phyloP scores from a whole-genome alignment of 805 yeast species.

The Kurtzmaniella fragi region DNA sequence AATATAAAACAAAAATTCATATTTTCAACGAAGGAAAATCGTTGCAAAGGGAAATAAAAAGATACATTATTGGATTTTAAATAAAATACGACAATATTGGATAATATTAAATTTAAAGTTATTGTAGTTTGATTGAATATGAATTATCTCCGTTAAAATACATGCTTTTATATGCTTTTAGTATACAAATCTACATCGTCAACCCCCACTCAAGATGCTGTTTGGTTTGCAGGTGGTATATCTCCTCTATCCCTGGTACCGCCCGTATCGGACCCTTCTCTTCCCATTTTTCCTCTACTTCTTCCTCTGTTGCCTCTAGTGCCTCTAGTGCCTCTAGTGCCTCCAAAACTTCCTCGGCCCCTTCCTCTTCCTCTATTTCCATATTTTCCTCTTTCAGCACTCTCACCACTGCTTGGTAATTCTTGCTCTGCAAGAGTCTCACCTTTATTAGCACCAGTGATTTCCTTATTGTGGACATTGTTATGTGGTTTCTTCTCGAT shows the following conservation, averaged over 20 bases:
- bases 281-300: conserved; percentile 2
- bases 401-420: background rate
- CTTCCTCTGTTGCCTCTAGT: conserved; percentile 5
- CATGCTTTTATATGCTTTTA: background rate
- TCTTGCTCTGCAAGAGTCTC: background rate
- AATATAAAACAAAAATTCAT: too few relatives aligned
- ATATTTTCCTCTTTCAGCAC: conserved; percentile 3
- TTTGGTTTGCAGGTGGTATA: too few relatives aligned
- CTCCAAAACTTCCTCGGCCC: conserved; percentile 12
- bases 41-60: background rate
- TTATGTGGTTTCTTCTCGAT: too few relatives aligned
- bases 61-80: background rate
- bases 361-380: conserved; percentile 11
- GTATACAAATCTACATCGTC: background rate
- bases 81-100: background rate
- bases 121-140: too few relatives aligned
- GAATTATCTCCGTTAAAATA: background rate
- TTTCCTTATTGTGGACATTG: too few relatives aligned
- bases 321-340: background rate
- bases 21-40: too few relatives aligned
- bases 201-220: too few relatives aligned
- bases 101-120: background rate
- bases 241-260: background rate
- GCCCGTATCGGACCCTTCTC: background rate
- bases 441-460: background rate